Base-by-base conservation (phyloP, 2,329 filamentous ascomycete genomes). In the Periconia sp. region DNA sequence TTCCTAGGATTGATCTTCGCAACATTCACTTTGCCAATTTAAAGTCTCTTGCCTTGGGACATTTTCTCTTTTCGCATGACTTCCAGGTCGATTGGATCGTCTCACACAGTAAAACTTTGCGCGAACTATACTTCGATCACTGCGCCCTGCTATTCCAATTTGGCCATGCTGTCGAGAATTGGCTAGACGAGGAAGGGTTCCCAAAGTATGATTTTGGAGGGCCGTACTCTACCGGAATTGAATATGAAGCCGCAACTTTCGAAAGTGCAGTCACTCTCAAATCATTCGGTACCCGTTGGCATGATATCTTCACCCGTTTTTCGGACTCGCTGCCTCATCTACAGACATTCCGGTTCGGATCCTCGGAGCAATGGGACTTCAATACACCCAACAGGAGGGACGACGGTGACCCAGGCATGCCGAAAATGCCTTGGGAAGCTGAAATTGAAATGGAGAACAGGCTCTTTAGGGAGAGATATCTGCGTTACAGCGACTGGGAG, bases 21-120 rank as follows among this genome's bases (percentile, higher is more conserved):
- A 5, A 11, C 8, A 17, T 50, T 15, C 43, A 40, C 22, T 46
- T 50, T 23, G 22, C 43, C 4, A 28, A 40, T 11, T 29, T 50
- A 11, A 11, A 23, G n/a, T 25, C 43, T 4, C 35, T 50, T 10
- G 31, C 30, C 15, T 30, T 50, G 19, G 43, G 47, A 2, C 32
- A 43, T 4, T 32, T 35, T 13, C 10, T 50, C 2, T 46, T 46
- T 28, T 22, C 22, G 10, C 24, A 40, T 16, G 47, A 50, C 17
- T 17, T n/a, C 9, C 47, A 43, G 22, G 21, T 50, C 17, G 35
- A 46, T 19, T 50, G 47, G 47, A 50, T 50, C 7, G 21, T 40
- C 15, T 36, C 36, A 13, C 47, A 50, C 23, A 4, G 16, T 17
- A 17, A n/a, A 2, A 50, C 43, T 6, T 25, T 50, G 6, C 32